Evolutionary conservation across 1,139 yeast species (phyloP).

Genomic region (Lodderomyces theae): DNA sequence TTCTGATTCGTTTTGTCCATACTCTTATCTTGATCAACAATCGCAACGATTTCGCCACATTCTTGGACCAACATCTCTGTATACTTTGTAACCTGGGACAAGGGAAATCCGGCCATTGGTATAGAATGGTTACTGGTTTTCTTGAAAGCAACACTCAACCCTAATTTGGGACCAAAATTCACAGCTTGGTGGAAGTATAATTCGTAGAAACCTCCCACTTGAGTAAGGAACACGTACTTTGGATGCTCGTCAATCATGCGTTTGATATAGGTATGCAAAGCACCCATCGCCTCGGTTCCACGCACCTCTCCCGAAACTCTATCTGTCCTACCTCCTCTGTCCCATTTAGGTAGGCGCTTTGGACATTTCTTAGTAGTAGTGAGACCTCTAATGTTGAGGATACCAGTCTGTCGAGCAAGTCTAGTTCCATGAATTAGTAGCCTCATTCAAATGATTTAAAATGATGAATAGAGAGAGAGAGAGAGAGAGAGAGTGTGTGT

Average conservation of each 20-base stretch:
- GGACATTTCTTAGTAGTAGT: neutral
- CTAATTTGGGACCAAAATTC: conserved; percentile 65
- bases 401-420: neutral
- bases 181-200: conserved; percentile 86
- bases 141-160: conserved; percentile 47
- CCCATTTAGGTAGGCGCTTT: conserved; percentile 26
- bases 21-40: conserved; percentile 65
- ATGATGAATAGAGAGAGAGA: too few relatives aligned
- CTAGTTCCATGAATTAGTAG: neutral
- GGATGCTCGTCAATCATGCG: conserved; percentile 40
- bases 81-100: conserved; percentile 66
- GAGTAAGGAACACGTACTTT: conserved; percentile 76
- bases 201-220: conserved; percentile 89
- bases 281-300: conserved; percentile 13
- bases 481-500: too few relatives aligned
- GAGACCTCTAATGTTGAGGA: neutral
- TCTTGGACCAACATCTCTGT: conserved; percentile 71
- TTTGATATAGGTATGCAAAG: conserved; percentile 36
- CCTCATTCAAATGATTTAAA: neutral
- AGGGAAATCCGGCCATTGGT: conserved; percentile 93
- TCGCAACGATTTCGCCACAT: conserved; percentile 67
- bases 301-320: conserved; percentile 15
- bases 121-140: conserved; percentile 48
- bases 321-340: conserved; percentile 39
- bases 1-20: conserved; percentile 21